A percentile compares a stretch with the other conserved stretches of the same genome.
Evolutionary conservation across 2,329 filamentous ascomycete species (phyloP).

Genomic region (Penicillium vulpinum): DNA sequence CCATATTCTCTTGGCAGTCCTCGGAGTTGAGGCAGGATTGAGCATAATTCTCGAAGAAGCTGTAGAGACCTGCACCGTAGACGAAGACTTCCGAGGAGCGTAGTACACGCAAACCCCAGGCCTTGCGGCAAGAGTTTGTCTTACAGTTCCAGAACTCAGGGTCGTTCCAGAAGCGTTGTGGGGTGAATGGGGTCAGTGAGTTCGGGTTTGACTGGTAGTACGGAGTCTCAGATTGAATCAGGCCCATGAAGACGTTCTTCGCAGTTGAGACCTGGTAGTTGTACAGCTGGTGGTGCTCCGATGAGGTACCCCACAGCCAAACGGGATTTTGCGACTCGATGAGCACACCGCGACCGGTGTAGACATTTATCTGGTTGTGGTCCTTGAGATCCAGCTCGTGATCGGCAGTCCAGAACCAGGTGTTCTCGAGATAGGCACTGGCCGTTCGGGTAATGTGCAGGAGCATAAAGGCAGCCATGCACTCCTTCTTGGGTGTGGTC

Average conservation of each 20-base stretch:
- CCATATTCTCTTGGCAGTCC: constrained; percentile 76
- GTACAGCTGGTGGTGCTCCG: constrained; percentile 62
- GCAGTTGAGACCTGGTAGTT: constrained; percentile 85
- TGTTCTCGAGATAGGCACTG: constrained; percentile 81
- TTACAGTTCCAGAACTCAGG: constrained; percentile 66
- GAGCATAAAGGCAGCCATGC: constrained; percentile 70
- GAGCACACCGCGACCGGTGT: constrained; percentile 80
- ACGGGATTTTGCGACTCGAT: constrained; percentile 77
- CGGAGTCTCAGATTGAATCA: constrained; percentile 88
- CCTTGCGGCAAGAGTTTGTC: constrained; percentile 63
- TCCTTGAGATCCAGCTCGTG: constrained; percentile 78
- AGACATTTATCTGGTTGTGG: constrained; percentile 70
- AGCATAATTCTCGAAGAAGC: constrained; percentile 79
- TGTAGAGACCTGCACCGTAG: constrained; percentile 75
- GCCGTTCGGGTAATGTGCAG: constrained; percentile 57
- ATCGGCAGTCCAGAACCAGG: constrained; percentile 87
- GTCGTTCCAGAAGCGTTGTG: constrained; percentile 48
- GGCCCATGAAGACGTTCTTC: constrained; percentile 74
- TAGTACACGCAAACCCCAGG: constrained; percentile 72
- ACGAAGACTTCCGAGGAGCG: constrained; percentile 67
- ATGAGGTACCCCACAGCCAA: constrained; percentile 76
- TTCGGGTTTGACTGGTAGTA: constrained; percentile 81
- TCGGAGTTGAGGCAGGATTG: constrained; percentile 67
- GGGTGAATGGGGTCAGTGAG: constrained; percentile 54
- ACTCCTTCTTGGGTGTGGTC: constrained; percentile 64